Evolutionary conservation across 208 protist genomes (phyloP).

Genomic region (Leishmania guyanensis): DNA sequence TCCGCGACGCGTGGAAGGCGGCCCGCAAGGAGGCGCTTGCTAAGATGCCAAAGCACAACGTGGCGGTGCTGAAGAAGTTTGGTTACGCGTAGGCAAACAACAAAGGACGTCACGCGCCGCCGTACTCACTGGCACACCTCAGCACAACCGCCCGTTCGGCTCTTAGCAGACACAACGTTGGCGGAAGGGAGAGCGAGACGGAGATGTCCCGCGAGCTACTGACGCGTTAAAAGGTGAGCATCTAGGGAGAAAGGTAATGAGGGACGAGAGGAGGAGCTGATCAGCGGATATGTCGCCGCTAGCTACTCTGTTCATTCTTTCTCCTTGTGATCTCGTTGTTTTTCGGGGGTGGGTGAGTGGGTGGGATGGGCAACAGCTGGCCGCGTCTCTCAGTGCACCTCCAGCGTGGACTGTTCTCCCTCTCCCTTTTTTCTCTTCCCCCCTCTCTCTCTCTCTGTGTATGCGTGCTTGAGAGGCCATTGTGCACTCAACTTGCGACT

Average conservation of each 20-base stretch:
- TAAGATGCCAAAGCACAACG: conserved; percentile 88
- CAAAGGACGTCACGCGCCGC: not conserved
- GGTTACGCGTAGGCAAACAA: conserved; percentile 31
- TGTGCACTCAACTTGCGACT: not conserved
- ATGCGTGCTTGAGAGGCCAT: not conserved
- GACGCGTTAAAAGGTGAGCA: not conserved
- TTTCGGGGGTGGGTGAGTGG: too few species aligned
- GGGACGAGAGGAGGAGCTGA: not conserved
- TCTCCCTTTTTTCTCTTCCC: not conserved
- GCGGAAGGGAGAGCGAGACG: not conserved
- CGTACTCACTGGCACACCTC: not conserved
- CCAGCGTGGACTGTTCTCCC: not conserved
- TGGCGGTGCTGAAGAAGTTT: conserved; percentile 90
- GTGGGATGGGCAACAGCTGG: not conserved
- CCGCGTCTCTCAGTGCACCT: not conserved
- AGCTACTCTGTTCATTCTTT: not conserved
- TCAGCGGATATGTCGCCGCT: not conserved
- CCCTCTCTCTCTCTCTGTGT: not conserved
- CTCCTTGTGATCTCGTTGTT: not conserved
- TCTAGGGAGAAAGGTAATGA: not conserved
- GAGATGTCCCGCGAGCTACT: not conserved
- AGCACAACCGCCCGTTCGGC: not conserved
- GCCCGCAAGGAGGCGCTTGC: conserved; percentile 73
- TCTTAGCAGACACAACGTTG: not conserved
- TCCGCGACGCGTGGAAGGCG: conserved; percentile 66